phyloP scores from a whole-genome alignment of 257 asterid genomes.

The Solanum acaule region DNA sequence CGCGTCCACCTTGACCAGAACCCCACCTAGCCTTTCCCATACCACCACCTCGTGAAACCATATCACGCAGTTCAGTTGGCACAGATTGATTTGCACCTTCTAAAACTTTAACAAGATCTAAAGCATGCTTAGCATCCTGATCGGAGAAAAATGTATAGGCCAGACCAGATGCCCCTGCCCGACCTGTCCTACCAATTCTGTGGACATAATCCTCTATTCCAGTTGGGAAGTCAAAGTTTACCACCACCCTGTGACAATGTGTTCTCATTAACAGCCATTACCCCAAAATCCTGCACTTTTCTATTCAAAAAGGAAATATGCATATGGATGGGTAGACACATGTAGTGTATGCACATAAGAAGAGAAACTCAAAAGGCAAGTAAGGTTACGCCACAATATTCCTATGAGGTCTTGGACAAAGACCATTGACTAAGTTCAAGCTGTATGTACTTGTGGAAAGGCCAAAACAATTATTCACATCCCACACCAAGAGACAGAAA shows the following conservation, averaged over 20 bases:
- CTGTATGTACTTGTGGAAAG: not conserved
- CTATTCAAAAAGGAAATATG: not conserved
- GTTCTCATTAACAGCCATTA: not conserved
- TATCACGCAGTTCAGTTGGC: constrained; percentile 45
- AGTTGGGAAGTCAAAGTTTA: constrained; percentile 12
- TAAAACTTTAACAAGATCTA: constrained; percentile 56
- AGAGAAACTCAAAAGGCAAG: not conserved
- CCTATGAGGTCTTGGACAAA: not conserved
- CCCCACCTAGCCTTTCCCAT: constrained; percentile 77
- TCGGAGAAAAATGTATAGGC: constrained; percentile 48
- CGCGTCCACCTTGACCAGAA: constrained; percentile 47
- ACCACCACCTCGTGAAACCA: constrained; percentile 66
- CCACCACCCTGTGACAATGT: constrained; percentile 47
- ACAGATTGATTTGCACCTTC: constrained; percentile 71
- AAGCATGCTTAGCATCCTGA: constrained; percentile 63
- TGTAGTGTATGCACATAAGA: not conserved
- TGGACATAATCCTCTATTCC: constrained; percentile 15
- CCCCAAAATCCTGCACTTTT: not conserved
- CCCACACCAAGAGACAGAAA: not conserved
- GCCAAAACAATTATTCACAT: not conserved
- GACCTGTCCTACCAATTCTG: constrained; percentile 13
- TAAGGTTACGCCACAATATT: not conserved
- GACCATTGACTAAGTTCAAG: not conserved
- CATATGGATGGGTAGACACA: not conserved
- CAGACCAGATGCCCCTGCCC: constrained; percentile 15